phyloP scores from a whole-genome alignment of 371 early-diverging fungal species.

The Blakeslea trispora region DNA sequence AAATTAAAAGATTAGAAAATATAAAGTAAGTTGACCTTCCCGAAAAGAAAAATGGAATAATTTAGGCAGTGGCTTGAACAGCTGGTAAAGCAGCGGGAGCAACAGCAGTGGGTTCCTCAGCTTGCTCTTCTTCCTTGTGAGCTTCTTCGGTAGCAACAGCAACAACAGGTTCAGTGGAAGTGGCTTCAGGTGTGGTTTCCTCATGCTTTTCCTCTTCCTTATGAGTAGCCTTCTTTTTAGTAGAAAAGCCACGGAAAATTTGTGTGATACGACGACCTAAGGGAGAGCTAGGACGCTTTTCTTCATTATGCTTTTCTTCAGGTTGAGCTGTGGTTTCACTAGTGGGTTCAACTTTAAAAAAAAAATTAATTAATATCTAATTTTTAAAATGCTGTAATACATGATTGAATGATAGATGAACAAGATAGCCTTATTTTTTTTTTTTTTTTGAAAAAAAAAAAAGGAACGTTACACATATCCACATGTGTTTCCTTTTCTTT shows the following conservation, averaged over 20 bases:
- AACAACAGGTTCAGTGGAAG: background rate
- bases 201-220: constrained; percentile 30
- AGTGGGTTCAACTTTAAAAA: constrained; percentile 7
- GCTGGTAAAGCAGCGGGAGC: constrained; percentile 13
- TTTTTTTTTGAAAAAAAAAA: constrained; percentile 2
- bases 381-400: background rate
- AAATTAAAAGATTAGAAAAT: too few relatives aligned
- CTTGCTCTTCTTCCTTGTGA: background rate
- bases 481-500: constrained; percentile 23
- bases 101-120: constrained; percentile 9
- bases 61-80: constrained; percentile 22
- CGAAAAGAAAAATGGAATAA: too few relatives aligned
- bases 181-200: constrained; percentile 4
- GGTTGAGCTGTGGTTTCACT: background rate
- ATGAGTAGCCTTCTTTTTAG: constrained; percentile 28
- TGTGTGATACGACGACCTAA: constrained; percentile 49
- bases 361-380: background rate
- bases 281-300: constrained; percentile 36
- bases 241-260: constrained; percentile 34
- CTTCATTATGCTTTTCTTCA: constrained; percentile 8
- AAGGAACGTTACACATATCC: constrained; percentile 17
- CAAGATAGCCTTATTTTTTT: too few relatives aligned
- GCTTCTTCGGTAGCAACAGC: constrained; percentile 15
- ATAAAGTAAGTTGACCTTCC: too few relatives aligned
- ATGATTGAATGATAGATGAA: background rate